These are phyloP conservation scores for Phytopythium chamaehyphon DNA, from an alignment of 352 stramenopile species.

Conservation along the genomic window DNA sequence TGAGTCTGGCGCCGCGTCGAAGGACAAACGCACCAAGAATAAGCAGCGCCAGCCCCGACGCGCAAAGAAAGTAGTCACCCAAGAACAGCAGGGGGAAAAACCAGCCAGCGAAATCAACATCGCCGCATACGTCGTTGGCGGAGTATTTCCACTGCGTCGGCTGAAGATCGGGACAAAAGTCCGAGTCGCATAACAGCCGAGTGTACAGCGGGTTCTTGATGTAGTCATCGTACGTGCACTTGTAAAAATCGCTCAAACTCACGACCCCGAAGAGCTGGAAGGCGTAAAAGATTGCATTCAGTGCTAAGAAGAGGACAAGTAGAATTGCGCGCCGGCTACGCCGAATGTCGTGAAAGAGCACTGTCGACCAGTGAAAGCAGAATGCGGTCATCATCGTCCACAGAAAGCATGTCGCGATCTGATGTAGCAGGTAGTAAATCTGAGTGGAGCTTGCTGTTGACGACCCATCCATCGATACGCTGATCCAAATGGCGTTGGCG, in stretches of 20 bases:
- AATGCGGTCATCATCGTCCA: conserved; percentile 88
- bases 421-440: conserved; percentile 70
- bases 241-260: conserved; percentile 73
- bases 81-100: conserved; percentile 53
- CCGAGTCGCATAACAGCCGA: conserved; percentile 55
- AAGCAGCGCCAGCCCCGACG: conserved; percentile 52
- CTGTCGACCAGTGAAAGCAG: conserved; percentile 81
- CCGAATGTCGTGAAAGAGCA: conserved; percentile 64
- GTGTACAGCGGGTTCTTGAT: conserved; percentile 79
- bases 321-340: conserved; percentile 47
- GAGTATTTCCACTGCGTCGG: conserved; percentile 79
- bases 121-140: conserved; percentile 55
- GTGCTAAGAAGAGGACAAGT: conserved; percentile 53
- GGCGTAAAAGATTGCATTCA: conserved; percentile 65
- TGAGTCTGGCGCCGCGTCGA: conserved; percentile 57
- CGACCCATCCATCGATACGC: conserved; percentile 49
- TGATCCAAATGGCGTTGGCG: conserved; percentile 79
- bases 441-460: conserved; percentile 43
- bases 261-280: conserved; percentile 68
- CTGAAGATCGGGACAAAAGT: conserved; percentile 81
- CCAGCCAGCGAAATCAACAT: conserved; percentile 58
- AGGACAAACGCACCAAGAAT: conserved; percentile 68
- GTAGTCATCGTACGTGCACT: conserved; percentile 86
- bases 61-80: conserved; percentile 55
- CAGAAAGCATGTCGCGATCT: conserved; percentile 64